Percentiles rank a stretch among this genome's conserved stretches.
phyloP scores from a whole-genome alignment of 2,329 filamentous ascomycete species.

The Chrysoporthe austroafricana region DNA sequence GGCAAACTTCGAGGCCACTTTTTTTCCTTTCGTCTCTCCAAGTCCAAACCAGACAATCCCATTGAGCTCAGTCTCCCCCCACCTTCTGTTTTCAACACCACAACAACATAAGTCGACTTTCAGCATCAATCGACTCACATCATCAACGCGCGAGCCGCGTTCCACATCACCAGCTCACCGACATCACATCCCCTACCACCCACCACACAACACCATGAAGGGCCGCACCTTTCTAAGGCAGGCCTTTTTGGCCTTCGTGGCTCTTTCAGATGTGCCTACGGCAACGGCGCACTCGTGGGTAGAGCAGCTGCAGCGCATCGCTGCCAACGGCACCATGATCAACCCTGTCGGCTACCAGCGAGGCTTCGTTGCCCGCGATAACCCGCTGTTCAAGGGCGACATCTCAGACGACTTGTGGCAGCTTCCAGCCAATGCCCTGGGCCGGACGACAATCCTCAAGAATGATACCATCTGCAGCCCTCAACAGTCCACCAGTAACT shows the following conservation, averaged over 20 bases:
- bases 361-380: slow-evolving; percentile 64
- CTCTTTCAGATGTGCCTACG: slow-evolving; percentile 39
- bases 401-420: slow-evolving; percentile 60
- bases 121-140: slow-evolving; percentile 9
- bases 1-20: slow-evolving; percentile 11
- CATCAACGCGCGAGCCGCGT: slow-evolving; percentile 20
- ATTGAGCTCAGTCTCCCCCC: not conserved
- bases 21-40: slow-evolving; percentile 16
- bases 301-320: slow-evolving; percentile 74
- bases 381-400: slow-evolving; percentile 58
- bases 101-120: not conserved
- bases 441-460: slow-evolving; percentile 3
- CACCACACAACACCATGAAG: slow-evolving; percentile 18
- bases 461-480: slow-evolving; percentile 65
- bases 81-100: not conserved
- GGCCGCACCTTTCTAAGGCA: slow-evolving; percentile 14
- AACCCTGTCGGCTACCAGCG: slow-evolving; percentile 76
- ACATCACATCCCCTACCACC: not conserved
- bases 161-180: not conserved
- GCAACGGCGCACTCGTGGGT: slow-evolving; percentile 76
- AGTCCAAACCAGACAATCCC: slow-evolving; percentile 17
- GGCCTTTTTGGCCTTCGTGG: slow-evolving; percentile 31
- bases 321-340: slow-evolving; percentile 72
- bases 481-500: slow-evolving; percentile 61
- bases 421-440: slow-evolving; percentile 58